Percentiles rank a stretch among this genome's conserved stretches.
phyloP scores from a whole-genome alignment of 345 rosid genomes.

The Brassica nigra region DNA sequence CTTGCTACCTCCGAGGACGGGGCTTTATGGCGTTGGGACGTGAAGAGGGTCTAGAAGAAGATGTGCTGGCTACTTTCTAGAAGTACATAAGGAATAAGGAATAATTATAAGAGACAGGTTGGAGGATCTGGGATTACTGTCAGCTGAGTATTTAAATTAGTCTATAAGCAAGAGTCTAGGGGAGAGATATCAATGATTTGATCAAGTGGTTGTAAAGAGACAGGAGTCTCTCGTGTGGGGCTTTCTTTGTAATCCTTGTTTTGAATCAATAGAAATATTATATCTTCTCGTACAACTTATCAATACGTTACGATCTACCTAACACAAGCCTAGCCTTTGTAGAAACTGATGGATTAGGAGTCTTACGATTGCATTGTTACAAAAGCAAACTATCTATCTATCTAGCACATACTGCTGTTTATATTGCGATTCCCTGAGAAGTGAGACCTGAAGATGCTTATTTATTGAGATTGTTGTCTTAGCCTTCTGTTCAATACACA shows the following conservation, averaged over 20 bases:
- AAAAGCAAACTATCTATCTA: no score
- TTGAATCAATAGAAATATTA: not conserved
- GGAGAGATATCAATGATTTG: not conserved
- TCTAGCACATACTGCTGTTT: not conserved
- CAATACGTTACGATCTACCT: not conserved
- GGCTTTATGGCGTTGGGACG: constrained; percentile 96
- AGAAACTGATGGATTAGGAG: constrained; percentile 3
- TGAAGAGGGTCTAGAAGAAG: not conserved
- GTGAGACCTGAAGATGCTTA: constrained; percentile 21
- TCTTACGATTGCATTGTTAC: not conserved
- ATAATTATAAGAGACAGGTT: not conserved
- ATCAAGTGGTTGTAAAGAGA: not conserved
- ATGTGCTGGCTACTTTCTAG: not conserved
- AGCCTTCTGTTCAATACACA: no score
- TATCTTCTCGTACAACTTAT: not conserved
- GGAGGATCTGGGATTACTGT: not conserved
- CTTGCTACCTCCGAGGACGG: constrained; percentile 95
- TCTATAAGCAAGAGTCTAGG: not conserved
- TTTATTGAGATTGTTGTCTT: not conserved
- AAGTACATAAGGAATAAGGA: not conserved
- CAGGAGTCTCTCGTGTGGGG: not conserved
- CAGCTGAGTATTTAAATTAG: not conserved
- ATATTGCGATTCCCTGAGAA: constrained; percentile 16
- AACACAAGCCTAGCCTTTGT: constrained; percentile 23
- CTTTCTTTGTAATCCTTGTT: not conserved